Evolutionary conservation across 208 protist genomes (phyloP).

Genomic region (Acanthamoeba castellanii): DNA sequence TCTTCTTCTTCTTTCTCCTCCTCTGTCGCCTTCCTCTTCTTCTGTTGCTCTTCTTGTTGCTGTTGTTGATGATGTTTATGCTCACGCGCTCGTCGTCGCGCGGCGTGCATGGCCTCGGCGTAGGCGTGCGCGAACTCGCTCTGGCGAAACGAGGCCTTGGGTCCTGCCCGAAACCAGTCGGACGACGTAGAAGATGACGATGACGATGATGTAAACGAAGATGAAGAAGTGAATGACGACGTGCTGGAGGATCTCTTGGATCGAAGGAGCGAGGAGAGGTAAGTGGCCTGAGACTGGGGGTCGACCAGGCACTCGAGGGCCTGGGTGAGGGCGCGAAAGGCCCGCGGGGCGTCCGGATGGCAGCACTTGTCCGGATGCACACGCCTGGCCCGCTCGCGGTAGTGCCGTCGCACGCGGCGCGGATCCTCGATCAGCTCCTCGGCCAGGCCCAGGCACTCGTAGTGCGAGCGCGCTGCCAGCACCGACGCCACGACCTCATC

Average conservation of each 20-base stretch:
- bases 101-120: slow-evolving; percentile 14
- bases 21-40: background rate
- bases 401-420: background rate
- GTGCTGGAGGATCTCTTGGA: background rate
- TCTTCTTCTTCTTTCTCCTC: background rate
- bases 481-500: background rate
- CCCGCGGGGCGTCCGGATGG: background rate
- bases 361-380: slow-evolving; percentile 18
- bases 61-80: background rate
- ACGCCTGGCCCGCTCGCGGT: background rate
- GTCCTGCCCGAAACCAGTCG: background rate
- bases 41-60: background rate
- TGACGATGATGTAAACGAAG: background rate
- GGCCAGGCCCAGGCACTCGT: background rate
- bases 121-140: slow-evolving; percentile 23
- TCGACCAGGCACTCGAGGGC: slow-evolving; percentile 29
- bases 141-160: background rate
- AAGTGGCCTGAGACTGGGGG: background rate
- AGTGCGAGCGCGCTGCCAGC: background rate
- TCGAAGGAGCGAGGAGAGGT: background rate
- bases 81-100: background rate
- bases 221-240: background rate
- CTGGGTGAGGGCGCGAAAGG: slow-evolving; percentile 14
- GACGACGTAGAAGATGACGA: background rate
- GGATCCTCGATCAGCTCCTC: background rate